Percentiles rank a stretch among this genome's conserved stretches.
phyloP scores from a whole-genome alignment of 2,329 filamentous ascomycete genomes.

The Neofusicoccum ribis region DNA sequence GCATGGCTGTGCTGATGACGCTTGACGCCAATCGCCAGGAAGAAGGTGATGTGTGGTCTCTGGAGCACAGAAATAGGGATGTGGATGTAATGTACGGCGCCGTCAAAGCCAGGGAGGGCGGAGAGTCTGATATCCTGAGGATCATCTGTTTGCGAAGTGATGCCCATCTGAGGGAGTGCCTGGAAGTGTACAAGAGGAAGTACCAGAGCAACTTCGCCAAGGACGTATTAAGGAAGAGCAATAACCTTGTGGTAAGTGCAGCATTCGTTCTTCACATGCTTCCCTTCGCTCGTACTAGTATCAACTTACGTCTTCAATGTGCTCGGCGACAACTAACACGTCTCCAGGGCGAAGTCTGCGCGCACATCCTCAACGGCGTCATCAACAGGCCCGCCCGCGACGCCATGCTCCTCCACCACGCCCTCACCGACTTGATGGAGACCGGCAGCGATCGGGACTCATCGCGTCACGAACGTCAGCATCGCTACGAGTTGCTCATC shows the following conservation, averaged over 20 bases:
- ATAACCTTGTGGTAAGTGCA: constrained; percentile 81
- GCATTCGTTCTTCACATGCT: neutral
- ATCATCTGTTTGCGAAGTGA: constrained; percentile 83
- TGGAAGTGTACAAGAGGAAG: constrained; percentile 72
- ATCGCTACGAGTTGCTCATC: constrained; percentile 83
- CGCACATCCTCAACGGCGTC: constrained; percentile 92
- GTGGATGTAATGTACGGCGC: constrained; percentile 71
- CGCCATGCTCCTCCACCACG: constrained; percentile 86
- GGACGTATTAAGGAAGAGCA: constrained; percentile 83
- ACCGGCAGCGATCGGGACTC: constrained; percentile 28
- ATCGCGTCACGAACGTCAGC: constrained; percentile 38
- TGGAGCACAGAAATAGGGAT: constrained; percentile 64
- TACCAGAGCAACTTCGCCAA: constrained; percentile 82
- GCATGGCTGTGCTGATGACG: constrained; percentile 78
- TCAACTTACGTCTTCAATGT: too few relatives aligned
- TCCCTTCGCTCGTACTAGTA: neutral
- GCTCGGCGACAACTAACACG: too few relatives aligned
- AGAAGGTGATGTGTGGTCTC: constrained; percentile 63
- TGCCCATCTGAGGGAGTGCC: constrained; percentile 74
- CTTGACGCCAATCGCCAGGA: constrained; percentile 83
- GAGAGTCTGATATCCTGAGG: constrained; percentile 82
- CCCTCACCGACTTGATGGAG: constrained; percentile 61
- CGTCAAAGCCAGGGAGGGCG: constrained; percentile 69
- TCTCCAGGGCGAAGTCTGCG: constrained; percentile 81
- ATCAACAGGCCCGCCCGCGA: constrained; percentile 95